phyloP scores from a whole-genome alignment of 2,329 filamentous ascomycete species.

The Diaporthe vexans region DNA sequence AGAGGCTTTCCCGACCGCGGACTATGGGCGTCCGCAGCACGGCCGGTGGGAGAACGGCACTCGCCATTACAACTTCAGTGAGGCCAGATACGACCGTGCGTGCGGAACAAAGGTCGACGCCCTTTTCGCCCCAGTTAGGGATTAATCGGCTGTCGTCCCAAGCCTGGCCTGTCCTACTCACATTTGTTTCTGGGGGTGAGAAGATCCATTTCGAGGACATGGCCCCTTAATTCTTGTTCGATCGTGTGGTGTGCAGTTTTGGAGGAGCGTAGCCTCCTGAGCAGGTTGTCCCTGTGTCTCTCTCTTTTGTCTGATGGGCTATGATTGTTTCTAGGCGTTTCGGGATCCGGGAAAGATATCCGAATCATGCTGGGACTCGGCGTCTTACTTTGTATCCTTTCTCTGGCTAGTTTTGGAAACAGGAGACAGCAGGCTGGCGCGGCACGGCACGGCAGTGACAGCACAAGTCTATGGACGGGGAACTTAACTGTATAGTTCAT shows the following conservation, averaged over 20 bases:
- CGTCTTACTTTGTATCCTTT: conserved; percentile 6
- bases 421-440: not conserved
- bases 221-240: not conserved
- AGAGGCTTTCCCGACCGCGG: conserved; percentile 34
- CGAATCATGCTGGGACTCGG: conserved; percentile 25
- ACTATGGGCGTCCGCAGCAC: conserved; percentile 37
- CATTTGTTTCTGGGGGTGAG: not conserved
- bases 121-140: conserved; percentile 20
- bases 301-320: conserved; percentile 12
- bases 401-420: not conserved
- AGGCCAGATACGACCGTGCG: conserved; percentile 31
- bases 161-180: too few species aligned
- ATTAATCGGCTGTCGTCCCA: not conserved
- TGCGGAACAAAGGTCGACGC: conserved; percentile 14
- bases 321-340: conserved; percentile 31
- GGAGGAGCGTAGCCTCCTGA: not conserved
- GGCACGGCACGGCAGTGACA: not conserved
- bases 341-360: conserved; percentile 35
- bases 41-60: conserved; percentile 35
- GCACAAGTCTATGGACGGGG: not conserved
- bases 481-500: not conserved
- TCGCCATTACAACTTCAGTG: conserved; percentile 32
- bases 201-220: not conserved
- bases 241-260: not conserved
- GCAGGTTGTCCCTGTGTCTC: conserved; percentile 4